phyloP scores from a whole-genome alignment of 2,329 filamentous ascomycete genomes.

The Thermothelomyces thermophilus region DNA sequence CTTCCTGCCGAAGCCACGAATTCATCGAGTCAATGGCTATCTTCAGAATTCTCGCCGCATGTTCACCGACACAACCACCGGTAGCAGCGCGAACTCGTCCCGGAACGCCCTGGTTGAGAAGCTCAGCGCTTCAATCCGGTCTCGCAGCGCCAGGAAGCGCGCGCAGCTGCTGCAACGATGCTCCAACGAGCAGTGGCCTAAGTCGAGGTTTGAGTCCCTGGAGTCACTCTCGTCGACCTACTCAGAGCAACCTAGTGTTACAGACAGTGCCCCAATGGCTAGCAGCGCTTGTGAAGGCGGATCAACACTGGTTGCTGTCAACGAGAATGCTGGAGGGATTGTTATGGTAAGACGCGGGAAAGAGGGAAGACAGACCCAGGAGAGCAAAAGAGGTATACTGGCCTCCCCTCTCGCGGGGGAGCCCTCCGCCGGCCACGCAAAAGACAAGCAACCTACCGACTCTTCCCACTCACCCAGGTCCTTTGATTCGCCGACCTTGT shows the following conservation, averaged over 20 bases:
- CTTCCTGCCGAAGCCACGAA: conserved; percentile 27
- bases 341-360: background rate
- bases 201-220: conserved; percentile 12
- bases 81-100: conserved; percentile 16
- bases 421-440: background rate
- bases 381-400: background rate
- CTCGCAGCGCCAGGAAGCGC: conserved; percentile 4
- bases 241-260: background rate
- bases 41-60: conserved; percentile 23
- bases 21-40: conserved; percentile 30
- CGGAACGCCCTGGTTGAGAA: conserved; percentile 17
- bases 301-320: background rate
- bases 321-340: background rate
- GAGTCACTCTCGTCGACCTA: conserved; percentile 11
- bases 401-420: background rate
- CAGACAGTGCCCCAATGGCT: background rate
- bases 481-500: conserved; percentile 22
- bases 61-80: conserved; percentile 15
- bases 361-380: background rate
- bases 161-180: conserved; percentile 1
- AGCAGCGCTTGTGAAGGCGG: background rate
- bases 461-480: background rate
- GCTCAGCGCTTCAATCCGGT: conserved; percentile 16
- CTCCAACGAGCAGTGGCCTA: background rate
- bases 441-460: background rate